These are phyloP conservation scores for Funneliformis mosseae DNA, from an alignment of 192 early-diverging fungal genomes.

Conservation along the genomic window DNA sequence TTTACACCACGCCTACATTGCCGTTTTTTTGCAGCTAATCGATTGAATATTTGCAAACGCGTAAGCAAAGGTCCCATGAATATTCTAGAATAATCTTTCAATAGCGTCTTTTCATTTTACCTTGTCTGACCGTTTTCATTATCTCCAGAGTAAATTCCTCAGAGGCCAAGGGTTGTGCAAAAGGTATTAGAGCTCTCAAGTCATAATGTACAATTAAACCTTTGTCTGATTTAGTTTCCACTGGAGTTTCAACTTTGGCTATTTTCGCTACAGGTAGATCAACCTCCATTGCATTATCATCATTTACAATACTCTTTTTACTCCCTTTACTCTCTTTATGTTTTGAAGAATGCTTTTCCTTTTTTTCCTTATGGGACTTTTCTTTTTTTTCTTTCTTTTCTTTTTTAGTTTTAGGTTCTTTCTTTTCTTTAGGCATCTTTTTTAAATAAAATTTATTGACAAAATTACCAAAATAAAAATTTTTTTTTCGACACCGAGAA, in stretches of 20 bases:
- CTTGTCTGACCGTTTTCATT: slow-evolving; percentile 88
- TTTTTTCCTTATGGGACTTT: slow-evolving; percentile 59
- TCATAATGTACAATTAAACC: slow-evolving; percentile 44
- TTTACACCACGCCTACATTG: slow-evolving; percentile 93
- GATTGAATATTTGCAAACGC: not conserved
- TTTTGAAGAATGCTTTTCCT: slow-evolving; percentile 30
- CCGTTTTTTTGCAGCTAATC: slow-evolving; percentile 79
- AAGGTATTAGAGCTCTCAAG: slow-evolving; percentile 60
- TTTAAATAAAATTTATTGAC: not conserved
- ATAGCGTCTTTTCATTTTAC: slow-evolving; percentile 41
- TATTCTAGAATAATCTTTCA: no score
- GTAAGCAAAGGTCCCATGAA: not conserved
- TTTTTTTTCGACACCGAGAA: no score
- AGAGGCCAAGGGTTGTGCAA: slow-evolving; percentile 81
- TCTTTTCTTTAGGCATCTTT: slow-evolving; percentile 26
- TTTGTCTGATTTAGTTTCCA: slow-evolving; percentile 36
- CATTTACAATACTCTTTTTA: slow-evolving; percentile 24
- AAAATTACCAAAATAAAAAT: no score
- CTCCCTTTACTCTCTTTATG: not conserved
- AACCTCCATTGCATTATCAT: slow-evolving; percentile 56
- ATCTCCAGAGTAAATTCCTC: slow-evolving; percentile 86
- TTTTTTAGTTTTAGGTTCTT: slow-evolving; percentile 18
- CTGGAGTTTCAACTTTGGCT: not conserved
- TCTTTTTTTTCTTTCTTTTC: slow-evolving; percentile 43
- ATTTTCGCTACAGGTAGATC: slow-evolving; percentile 33